Base-by-base conservation (phyloP, 306 rosid genomes). In the Comarum palustre region DNA sequence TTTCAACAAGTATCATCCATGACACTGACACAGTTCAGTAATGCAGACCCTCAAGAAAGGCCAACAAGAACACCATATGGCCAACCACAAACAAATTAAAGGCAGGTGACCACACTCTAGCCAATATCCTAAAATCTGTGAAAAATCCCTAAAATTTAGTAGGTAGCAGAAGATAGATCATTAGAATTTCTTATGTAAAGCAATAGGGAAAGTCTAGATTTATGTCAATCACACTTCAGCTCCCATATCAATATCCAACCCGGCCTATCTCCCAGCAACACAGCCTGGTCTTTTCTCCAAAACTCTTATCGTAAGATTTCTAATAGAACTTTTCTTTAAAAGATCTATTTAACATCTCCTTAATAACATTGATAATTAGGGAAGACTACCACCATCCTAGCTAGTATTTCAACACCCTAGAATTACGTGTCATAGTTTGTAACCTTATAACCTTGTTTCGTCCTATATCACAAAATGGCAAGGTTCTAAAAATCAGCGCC, bases 171-270 rank as follows among this genome's bases (percentile, higher is more conserved):
- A 29, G 65, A 15, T 19, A 14, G 6, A 24, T 2, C 25, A 25
- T 59, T 55, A 55, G 7, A 55, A 22, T 1, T 55, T 55, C 61
- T 55, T 9, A 55, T 17, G 24, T 17, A 24, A 4, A 25, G 29
- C 65, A 59, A 27, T 13, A 27, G 39, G n/a, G n/a, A 14, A 14
- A 59, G 17, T 27, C 0, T 5, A 29, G 10, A 29, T 4, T 13
- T 31, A 29, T 47, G 45, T 48, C 73, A 47, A 59, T 68, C 29
- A 68, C 36, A 68, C 41, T 20, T 29, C 73, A 69, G 34, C 73
- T 69, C 48, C 61, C 52, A 6, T 14, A 51, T 51, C 0, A 34
- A 69, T 51, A 51, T 34, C 73, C 60, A 29, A 38, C 59, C 19
- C 7, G 14, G 4, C 27, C 38, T 14, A 13, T 29, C 38, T 59